Evolutionary conservation across 805 yeast species (phyloP).

Genomic region (Scheffersomyces ergatensis): DNA sequence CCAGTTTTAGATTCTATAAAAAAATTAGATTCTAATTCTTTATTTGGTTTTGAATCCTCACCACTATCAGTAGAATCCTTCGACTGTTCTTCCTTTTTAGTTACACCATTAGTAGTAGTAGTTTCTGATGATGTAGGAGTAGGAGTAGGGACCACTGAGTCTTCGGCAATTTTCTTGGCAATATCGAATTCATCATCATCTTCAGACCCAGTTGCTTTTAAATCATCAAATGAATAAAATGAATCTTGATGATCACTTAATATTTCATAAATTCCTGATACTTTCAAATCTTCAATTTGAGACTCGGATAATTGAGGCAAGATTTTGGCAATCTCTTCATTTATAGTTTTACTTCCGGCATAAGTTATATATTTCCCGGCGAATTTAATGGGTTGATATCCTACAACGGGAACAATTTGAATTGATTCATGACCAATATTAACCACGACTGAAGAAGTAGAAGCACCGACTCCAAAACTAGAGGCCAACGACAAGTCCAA

Average conservation of each 20-base stretch:
- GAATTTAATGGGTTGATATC: constrained; percentile 59
- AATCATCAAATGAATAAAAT: constrained; percentile 58
- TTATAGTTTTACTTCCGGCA: constrained; percentile 69
- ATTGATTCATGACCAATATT: constrained; percentile 78
- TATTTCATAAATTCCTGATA: constrained; percentile 75
- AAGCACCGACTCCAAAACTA: constrained; percentile 68
- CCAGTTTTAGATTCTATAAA: constrained; percentile 63
- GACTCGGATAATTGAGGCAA: constrained; percentile 55
- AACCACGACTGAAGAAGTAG: constrained; percentile 67
- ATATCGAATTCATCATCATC: constrained; percentile 78
- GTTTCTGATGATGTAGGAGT: constrained; percentile 63
- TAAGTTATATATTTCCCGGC: constrained; percentile 45
- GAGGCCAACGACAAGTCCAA: constrained; percentile 68
- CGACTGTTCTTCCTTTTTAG: constrained; percentile 4
- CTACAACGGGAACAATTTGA: constrained; percentile 78
- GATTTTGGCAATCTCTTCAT: constrained; percentile 45
- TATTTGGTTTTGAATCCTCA: constrained; percentile 52
- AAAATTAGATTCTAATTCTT: constrained; percentile 68
- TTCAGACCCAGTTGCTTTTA: constrained; percentile 24
- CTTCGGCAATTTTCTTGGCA: constrained; percentile 83
- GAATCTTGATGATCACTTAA: constrained; percentile 66
- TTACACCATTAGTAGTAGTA: constrained; percentile 26
- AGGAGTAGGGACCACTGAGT: constrained; percentile 25
- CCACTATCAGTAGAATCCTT: constrained; percentile 23
- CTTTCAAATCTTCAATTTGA: constrained; percentile 75